A percentile compares a stretch with the other conserved stretches of the same genome.
Conservation (phyloP, 2,329 filamentous ascomycete species). For the Leptographium galeiforme region DNA sequence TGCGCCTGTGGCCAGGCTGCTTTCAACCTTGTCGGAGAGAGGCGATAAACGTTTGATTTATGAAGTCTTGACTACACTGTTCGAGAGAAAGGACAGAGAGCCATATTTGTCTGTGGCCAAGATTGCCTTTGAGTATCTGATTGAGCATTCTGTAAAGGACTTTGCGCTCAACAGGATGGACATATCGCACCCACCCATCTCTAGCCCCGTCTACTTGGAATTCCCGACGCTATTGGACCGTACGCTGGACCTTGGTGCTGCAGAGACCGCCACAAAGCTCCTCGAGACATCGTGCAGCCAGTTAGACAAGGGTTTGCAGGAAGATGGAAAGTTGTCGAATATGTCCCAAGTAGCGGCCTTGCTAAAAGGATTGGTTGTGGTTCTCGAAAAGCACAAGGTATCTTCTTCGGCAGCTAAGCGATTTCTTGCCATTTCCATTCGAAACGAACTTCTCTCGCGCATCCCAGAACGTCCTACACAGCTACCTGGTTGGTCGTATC, state of each 20-base stretch:
- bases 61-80: not conserved
- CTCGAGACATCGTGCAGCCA: not conserved
- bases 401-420: not conserved
- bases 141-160: not conserved
- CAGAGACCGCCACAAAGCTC: not conserved
- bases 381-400: not conserved
- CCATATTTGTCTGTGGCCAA: not conserved
- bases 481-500: not conserved
- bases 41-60: not conserved
- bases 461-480: not conserved
- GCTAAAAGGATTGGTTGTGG: not conserved
- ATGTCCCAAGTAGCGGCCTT: not conserved
- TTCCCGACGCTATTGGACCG: not conserved
- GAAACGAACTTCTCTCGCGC: not conserved
- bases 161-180: not conserved
- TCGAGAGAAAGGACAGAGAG: not conserved
- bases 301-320: not conserved
- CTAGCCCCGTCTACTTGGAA: not conserved
- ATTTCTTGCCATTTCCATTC: not conserved
- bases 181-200: not conserved
- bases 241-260: not conserved
- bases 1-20: not conserved
- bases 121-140: not conserved
- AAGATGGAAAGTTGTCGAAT: not conserved
- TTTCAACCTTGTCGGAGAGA: not conserved